phyloP scores from a whole-genome alignment of 2,329 filamentous ascomycete genomes.

The Lachnum nothofagi region DNA sequence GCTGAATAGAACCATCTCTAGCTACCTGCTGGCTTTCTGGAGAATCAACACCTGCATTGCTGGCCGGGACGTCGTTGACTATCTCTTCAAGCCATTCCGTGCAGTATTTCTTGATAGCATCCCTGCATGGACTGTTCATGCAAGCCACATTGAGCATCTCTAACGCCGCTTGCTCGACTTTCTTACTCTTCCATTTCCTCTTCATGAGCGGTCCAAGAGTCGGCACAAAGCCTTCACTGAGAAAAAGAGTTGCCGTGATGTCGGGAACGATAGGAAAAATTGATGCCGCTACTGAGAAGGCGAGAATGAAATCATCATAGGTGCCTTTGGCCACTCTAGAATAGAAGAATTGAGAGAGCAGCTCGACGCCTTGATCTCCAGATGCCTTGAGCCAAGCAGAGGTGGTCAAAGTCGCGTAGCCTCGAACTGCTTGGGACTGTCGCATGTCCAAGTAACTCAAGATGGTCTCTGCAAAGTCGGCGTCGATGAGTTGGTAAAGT shows the following conservation, averaged over 20 bases:
- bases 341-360: constrained; percentile 71
- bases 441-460: constrained; percentile 83
- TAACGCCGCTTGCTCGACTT: constrained; percentile 79
- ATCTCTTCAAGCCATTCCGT: constrained; percentile 81
- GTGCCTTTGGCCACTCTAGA: constrained; percentile 66
- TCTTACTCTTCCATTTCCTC: constrained; percentile 75
- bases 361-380: constrained; percentile 62
- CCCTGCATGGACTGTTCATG: constrained; percentile 75
- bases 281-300: constrained; percentile 85
- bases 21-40: constrained; percentile 18
- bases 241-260: constrained; percentile 71
- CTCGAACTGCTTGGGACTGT: constrained; percentile 65
- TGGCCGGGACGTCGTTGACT: constrained; percentile 65
- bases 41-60: constrained; percentile 33
- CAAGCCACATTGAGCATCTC: constrained; percentile 90
- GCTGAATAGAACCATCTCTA: constrained; percentile 31
- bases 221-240: constrained; percentile 80
- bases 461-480: constrained; percentile 76
- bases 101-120: constrained; percentile 80
- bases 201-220: constrained; percentile 72
- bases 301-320: constrained; percentile 82
- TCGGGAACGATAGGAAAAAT: constrained; percentile 82
- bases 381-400: constrained; percentile 79
- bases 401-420: constrained; percentile 74
- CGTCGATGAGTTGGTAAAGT: constrained; percentile 56